A percentile compares a stretch with the other conserved stretches of the same genome.
Conservation (phyloP, 345 rosid genomes). For the thale cress (Arabidopsis thaliana) region DNA sequence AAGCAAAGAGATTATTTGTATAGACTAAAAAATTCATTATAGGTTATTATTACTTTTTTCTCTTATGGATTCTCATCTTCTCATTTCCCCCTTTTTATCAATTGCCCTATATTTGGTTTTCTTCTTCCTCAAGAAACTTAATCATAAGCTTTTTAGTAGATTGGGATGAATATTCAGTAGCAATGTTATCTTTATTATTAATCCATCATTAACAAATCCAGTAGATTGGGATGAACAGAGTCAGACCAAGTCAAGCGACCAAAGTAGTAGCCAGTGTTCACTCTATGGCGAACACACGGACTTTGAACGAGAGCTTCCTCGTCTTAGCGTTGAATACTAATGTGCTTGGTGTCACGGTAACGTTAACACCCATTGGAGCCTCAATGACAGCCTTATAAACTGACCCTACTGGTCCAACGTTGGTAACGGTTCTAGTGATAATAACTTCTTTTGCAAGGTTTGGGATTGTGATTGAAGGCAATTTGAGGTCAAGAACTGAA, state of each 20-base stretch:
- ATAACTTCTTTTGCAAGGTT: constrained; percentile 48
- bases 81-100: no score
- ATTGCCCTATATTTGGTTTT: no score
- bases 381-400: constrained; percentile 48
- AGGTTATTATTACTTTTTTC: no score
- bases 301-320: constrained; percentile 50
- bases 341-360: constrained; percentile 52
- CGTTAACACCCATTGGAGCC: constrained; percentile 51
- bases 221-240: constrained; percentile 49
- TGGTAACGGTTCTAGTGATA: constrained; percentile 56
- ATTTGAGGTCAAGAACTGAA: constrained; percentile 50
- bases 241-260: constrained; percentile 73
- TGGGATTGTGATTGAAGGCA: constrained; percentile 58
- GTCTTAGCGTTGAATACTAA: constrained; percentile 50
- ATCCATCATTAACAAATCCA: no score
- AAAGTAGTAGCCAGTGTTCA: constrained; percentile 53
- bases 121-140: no score
- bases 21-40: no score
- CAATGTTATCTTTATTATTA: no score
- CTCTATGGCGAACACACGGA: constrained; percentile 46
- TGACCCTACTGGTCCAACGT: constrained; percentile 53
- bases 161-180: no score
- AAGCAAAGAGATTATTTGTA: no score
- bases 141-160: no score
- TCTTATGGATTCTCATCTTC: no score